These are phyloP conservation scores for Nicotiana sylvestris DNA, from an alignment of 257 asterid genomes.

Conservation along the genomic window DNA sequence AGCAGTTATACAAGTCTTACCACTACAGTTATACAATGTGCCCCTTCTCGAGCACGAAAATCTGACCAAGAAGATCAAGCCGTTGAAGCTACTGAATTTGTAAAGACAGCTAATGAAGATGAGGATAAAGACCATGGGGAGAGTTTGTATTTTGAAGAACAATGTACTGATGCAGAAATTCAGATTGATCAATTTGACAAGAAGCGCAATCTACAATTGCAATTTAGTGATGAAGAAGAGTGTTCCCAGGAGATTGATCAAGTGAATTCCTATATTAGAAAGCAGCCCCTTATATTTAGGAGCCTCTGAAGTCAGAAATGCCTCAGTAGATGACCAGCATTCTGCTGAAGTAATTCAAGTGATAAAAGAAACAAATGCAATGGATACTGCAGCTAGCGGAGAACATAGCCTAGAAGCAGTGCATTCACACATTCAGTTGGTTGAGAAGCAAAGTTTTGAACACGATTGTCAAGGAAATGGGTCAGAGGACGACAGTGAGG, in stretches of 20 bases:
- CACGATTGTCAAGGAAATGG: neutral
- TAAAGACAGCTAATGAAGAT: constrained; percentile 5
- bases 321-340: too few species aligned
- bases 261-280: neutral
- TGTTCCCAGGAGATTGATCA: neutral
- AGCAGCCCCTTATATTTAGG: neutral
- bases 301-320: too few species aligned
- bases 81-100: neutral
- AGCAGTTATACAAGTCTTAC: too few species aligned
- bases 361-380: neutral
- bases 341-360: neutral
- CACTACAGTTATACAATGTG: too few species aligned
- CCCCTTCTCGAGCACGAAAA: neutral
- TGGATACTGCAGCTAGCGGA: neutral
- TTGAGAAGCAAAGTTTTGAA: neutral
- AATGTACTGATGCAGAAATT: constrained; percentile 9
- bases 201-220: neutral
- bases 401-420: neutral
- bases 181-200: constrained; percentile 4
- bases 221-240: constrained; percentile 4
- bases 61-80: neutral
- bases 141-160: constrained; percentile 14
- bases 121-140: constrained; percentile 11
- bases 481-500: neutral
- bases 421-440: neutral